Evolutionary conservation across 257 asterid species (phyloP), one percentile per base, ranked within the genome.

Genomic region (Solanum sejunctum): DNA sequence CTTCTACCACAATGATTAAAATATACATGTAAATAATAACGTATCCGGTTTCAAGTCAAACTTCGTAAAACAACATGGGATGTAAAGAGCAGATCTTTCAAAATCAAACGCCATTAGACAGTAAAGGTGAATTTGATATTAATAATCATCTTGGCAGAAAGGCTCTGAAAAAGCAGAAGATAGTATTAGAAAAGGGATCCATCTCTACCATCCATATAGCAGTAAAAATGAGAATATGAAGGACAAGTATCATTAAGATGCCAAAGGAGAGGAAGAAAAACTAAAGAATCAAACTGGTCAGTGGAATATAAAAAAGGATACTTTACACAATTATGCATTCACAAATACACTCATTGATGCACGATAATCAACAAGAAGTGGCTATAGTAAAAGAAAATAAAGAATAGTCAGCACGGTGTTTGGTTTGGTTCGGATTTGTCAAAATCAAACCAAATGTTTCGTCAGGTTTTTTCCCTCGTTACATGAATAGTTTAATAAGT

Each of bases 231-330:
- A 80, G 67, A 39, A 39, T 5, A 15, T 12, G 28, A 63, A 23
- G 13, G 47, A 49, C 3, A 77, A 81, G n/a, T 60, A 51, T 79
- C 45, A 79, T 9, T 23, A 39, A 69, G 21, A 45, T 54, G 51
- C 28, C 10, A 23, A 79, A 81, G 49, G 57, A 17, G 72, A 58
- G 66, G 60, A 75, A 20, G 28, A 13, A 16, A 77, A 78, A 15
- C 43, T 55, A 70, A 57, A 72, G 90, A 86, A 90, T 91, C 84
- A 82, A 58, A 87, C 66, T 36, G 70, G 88, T 58, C 52, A 87
- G 88, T 89, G 92, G 91, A 86, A 56, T 71, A 52, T 83, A 84
- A 28, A 41, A 86, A 81, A 49, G 58, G 81, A 87, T 72, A 84
- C 84, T 77, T 81, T 86, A 45, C 61, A 80, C 28, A 72, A 55